Base-by-base conservation (phyloP, 805 yeast species). In the Saccharomycopsis capsularis region DNA sequence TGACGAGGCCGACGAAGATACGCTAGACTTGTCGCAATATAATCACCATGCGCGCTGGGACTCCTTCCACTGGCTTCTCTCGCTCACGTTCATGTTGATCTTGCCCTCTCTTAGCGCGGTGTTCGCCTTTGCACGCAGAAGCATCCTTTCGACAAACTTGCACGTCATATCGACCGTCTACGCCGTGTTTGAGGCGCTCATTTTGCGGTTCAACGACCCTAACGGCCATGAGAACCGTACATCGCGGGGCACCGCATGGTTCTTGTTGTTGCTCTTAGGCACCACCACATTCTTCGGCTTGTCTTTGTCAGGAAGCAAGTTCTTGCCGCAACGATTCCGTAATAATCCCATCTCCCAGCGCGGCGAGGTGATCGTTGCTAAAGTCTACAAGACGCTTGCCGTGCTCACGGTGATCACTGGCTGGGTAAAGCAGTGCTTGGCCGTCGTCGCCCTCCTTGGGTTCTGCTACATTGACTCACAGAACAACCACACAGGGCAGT, bases 401-500 rank as follows among this genome's bases (percentile, higher is more conserved):
- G 62, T 78, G 6, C 25, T 75, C 18, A 58, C 68, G 3, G 75
- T 72, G 0, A 49, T 81, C 11, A 70, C 78, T 5, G 93, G 95
- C 6, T 87, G 95, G 85, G 82, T 89, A 7, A 80, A 86, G 55
- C 75, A 78, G 29, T 80, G 89, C 45, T 67, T 91, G 67, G 91
- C 95, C 0, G 87, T 91, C 4, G 82, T 86, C 40, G 84, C 95
- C 1, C 61, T 89, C 54, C 77, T 87, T 55, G 96, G 96, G 2
- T 91, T 89, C 64, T 91, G 98, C 66, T 80, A 87, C 57, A 35
- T 22, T 13, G 52, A 51, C 19, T 23, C 25, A 3, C 22, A 32
- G 4, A 85, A 75, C 3, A 71, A 64, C 32, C 93, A 86, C 59
- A 81, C 95, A 0, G 98, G 98, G 22, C 98, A 91, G 66, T 91